Conservation (phyloP, 176 grass and related monocot genomes). For the Carex littledalei region DNA sequence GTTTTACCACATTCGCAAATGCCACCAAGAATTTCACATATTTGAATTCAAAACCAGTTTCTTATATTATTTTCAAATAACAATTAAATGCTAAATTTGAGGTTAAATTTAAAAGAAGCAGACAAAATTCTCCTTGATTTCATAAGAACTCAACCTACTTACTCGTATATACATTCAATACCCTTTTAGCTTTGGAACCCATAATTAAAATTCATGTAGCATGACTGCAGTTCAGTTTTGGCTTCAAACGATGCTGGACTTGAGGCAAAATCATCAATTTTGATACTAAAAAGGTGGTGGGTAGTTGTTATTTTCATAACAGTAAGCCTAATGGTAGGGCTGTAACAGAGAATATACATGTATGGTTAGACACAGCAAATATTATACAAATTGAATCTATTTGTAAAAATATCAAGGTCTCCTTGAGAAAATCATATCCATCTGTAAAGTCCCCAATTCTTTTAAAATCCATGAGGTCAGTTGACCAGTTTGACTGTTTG, state of each 20-base stretch:
- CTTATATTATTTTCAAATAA: constrained; percentile 18
- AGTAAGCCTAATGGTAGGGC: background rate
- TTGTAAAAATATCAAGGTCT: background rate
- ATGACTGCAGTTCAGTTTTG: background rate
- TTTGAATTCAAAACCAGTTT: background rate
- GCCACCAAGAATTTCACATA: background rate
- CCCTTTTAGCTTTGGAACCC: background rate
- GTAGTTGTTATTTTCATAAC: background rate
- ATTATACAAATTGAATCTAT: background rate
- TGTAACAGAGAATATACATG: background rate
- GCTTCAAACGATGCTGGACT: background rate
- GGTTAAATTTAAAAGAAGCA: constrained; percentile 15
- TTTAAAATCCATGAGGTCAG: background rate
- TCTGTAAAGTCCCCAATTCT: background rate
- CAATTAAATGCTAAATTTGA: background rate
- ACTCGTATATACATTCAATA: background rate
- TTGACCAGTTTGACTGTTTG: background rate
- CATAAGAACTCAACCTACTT: background rate
- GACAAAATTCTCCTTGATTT: background rate
- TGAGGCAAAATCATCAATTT: background rate
- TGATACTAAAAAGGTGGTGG: background rate
- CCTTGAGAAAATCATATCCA: background rate
- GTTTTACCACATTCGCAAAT: background rate
- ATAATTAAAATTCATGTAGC: background rate
- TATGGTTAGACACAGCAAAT: background rate